phyloP scores from a whole-genome alignment of 1,284 basidiomycete species.

The Trametes pubescens region DNA sequence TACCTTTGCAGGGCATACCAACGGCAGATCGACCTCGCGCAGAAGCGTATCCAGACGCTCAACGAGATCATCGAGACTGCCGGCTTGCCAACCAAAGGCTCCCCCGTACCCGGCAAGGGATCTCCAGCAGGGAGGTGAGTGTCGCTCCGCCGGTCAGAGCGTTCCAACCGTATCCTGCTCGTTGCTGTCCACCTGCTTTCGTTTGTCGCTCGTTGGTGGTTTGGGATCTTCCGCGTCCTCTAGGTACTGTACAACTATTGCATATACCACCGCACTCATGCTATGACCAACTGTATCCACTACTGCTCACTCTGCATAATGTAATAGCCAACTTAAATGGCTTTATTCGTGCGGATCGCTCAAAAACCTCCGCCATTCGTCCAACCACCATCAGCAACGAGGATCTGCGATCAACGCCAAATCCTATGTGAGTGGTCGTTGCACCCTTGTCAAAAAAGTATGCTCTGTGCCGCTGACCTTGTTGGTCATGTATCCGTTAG shows the following conservation, averaged over 20 bases:
- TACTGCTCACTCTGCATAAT: slow-evolving; percentile 23
- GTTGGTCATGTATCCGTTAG: slow-evolving; percentile 63
- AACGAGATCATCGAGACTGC: slow-evolving; percentile 66
- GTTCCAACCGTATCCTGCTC: slow-evolving; percentile 1
- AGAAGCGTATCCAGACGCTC: slow-evolving; percentile 72
- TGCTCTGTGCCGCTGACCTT: slow-evolving; percentile 48
- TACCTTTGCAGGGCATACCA: slow-evolving; percentile 62
- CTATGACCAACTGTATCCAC: slow-evolving; percentile 32
- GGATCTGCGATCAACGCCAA: slow-evolving; percentile 33
- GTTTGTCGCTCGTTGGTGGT: slow-evolving; percentile 13
- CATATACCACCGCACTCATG: slow-evolving; percentile 26
- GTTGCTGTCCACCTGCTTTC: slow-evolving; percentile 28
- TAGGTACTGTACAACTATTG: slow-evolving; percentile 32
- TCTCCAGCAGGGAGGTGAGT: slow-evolving; percentile 23
- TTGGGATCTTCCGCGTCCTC: slow-evolving; percentile 12
- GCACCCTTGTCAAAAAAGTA: background rate
- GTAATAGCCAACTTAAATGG: background rate
- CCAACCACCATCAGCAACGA: slow-evolving; percentile 44
- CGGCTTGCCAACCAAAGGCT: slow-evolving; percentile 45
- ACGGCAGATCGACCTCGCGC: slow-evolving; percentile 73
- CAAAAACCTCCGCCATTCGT: slow-evolving; percentile 37
- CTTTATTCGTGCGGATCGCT: background rate
- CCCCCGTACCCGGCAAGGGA: slow-evolving; percentile 20
- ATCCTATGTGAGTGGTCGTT: slow-evolving; percentile 1
- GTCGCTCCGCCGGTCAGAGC: background rate